These are phyloP conservation scores for Fusarium sp. DNA, from an alignment of 2,329 filamentous ascomycete genomes.

Conservation along the genomic window DNA sequence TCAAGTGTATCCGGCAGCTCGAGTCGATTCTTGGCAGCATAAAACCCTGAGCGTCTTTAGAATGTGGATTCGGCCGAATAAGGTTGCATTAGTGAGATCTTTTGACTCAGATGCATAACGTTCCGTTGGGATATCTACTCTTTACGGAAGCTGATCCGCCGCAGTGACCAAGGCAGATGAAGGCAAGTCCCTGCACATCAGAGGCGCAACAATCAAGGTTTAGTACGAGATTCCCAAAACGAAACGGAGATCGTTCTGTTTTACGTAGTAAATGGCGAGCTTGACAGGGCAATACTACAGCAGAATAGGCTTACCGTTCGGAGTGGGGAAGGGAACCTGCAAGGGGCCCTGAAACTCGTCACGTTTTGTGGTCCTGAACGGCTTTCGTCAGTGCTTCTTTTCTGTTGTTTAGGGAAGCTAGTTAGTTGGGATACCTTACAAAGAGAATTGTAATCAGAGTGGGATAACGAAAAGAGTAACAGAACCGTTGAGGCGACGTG, in stretches of 20 bases:
- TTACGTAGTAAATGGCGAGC: background rate
- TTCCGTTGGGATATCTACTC: conserved; percentile 3
- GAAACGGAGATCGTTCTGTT: conserved; percentile 14
- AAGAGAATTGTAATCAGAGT: conserved; percentile 12
- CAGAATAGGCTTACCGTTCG: conserved; percentile 4
- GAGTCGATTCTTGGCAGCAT: background rate
- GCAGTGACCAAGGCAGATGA: background rate
- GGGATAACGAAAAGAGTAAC: background rate
- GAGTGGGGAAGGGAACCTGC: background rate
- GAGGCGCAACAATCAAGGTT: background rate
- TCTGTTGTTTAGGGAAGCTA: background rate
- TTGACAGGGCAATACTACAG: background rate
- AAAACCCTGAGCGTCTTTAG: background rate
- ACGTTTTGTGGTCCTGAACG: background rate
- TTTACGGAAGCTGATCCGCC: background rate
- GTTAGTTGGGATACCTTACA: background rate
- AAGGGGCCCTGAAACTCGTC: conserved; percentile 12
- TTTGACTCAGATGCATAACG: conserved; percentile 6
- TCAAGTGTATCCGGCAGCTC: background rate
- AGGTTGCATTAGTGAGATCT: conserved; percentile 23
- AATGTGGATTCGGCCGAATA: background rate
- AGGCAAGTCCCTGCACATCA: background rate
- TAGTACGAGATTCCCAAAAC: conserved; percentile 5
- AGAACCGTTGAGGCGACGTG: background rate
- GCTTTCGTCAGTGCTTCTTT: background rate